Evolutionary conservation across 2,329 filamentous ascomycete genomes (phyloP), one percentile per base, ranked within the genome.

Genomic region (Periconia sp.): DNA sequence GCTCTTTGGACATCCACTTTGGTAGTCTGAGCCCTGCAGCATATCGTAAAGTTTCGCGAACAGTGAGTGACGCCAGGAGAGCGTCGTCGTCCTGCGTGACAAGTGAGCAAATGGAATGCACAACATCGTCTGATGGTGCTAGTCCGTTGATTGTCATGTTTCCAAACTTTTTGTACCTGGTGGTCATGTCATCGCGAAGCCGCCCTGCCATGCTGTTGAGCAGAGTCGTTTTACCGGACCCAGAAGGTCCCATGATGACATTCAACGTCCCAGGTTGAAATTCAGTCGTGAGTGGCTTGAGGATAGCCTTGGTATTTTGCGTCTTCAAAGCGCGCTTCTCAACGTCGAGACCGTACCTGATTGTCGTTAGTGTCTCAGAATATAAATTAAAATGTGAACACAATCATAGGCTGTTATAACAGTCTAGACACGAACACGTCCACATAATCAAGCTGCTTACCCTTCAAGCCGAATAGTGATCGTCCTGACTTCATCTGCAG

Each of bases 41-140:
- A 61, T 70, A 72, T n/a, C 59, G 78, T 1, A 92, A 74, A 0
- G 86, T 91, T 61, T 92, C 88, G 1, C 87, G 80, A 0, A 92
- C 88, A 0, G 88, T 91, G 15, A 91, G 73, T 0, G 85, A 89
- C 1, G 87, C 83, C 5, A 91, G 75, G 2, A 92, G 72, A 1
- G 86, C 87, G 55, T 90, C 86, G 43, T 91, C 88, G 46, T 90
- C 87, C 52, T 91, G 88, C 16, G 85, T 88, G 5, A 91, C 87
- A 48, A 89, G 91, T 0, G 87, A 89, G 29, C 85, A 87, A 0
- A 89, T 79, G 0, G 86, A 88, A 21, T 85, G 78, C 23, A 91
- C 78, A 3, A 91, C 87, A 0, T 82, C 79, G 36, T 83, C 78
- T 0, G 86, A 87, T 0, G 87, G 87, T 1, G 79, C 70, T 1